phyloP scores from a whole-genome alignment of 176 grass and related monocot species.

The Juncus inflexus region DNA sequence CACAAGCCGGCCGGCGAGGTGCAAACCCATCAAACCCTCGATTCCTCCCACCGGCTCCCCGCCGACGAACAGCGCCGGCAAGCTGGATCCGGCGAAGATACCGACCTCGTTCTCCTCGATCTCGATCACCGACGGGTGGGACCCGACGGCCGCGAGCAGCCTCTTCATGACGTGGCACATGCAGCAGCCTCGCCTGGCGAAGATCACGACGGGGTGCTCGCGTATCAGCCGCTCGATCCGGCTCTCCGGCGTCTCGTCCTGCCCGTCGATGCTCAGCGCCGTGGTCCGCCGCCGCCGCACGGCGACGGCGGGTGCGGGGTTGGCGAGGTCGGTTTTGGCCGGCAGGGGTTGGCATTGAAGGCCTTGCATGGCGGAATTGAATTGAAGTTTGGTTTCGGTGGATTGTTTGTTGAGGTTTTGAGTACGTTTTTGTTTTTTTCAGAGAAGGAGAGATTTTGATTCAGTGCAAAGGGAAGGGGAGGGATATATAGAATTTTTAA shows the following conservation, averaged over 20 bases:
- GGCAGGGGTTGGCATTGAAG: conserved; percentile 37
- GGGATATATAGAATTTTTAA: conserved; percentile 37
- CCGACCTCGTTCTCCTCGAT: conserved; percentile 52
- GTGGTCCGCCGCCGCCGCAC: conserved; percentile 27
- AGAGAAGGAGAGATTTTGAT: background rate
- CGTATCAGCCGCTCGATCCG: conserved; percentile 45
- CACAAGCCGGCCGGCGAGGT: conserved; percentile 64
- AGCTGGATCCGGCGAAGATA: conserved; percentile 29
- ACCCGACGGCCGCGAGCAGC: conserved; percentile 67
- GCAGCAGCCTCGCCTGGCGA: conserved; percentile 66
- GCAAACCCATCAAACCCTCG: conserved; percentile 84
- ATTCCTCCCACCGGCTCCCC: conserved; percentile 69
- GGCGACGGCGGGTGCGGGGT: background rate
- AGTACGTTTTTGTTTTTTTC: background rate
- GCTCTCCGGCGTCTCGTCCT: conserved; percentile 41
- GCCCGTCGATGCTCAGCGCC: conserved; percentile 53
- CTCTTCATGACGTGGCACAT: conserved; percentile 90
- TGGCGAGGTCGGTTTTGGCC: background rate
- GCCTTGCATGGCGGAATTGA: conserved; percentile 35
- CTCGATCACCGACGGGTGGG: conserved; percentile 83
- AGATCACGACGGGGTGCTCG: conserved; percentile 82
- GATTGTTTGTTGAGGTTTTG: background rate
- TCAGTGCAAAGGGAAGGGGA: background rate
- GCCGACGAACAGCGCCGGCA: conserved; percentile 81
- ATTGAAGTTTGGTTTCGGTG: conserved; percentile 1